Conservation (phyloP, 257 asterid genomes). For the Solanum rostratum region DNA sequence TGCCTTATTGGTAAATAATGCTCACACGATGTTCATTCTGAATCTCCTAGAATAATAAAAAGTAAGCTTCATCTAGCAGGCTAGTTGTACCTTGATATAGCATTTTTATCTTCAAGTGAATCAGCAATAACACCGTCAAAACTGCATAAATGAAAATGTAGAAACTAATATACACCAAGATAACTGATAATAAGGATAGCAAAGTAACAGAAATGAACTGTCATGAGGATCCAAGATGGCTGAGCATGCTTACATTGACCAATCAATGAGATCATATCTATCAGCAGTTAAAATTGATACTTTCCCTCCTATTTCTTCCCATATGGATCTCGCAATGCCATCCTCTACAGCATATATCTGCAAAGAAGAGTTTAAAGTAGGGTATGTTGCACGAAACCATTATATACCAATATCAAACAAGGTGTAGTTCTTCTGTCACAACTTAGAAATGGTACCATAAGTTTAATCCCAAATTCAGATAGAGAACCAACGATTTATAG, state of each 20-base stretch:
- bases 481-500: background rate
- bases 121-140: constrained; percentile 79
- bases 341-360: constrained; percentile 71
- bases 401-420: background rate
- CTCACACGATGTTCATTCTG: background rate
- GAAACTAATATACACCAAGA: background rate
- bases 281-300: constrained; percentile 69
- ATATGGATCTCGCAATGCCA: constrained; percentile 53
- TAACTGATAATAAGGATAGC: background rate
- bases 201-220: background rate
- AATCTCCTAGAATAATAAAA: background rate
- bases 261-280: constrained; percentile 66
- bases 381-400: background rate
- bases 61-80: background rate
- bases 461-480: background rate
- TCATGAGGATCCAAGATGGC: constrained; percentile 4
- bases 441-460: background rate
- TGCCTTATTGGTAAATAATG: background rate
- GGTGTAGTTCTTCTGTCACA: background rate
- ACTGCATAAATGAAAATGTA: constrained; percentile 40
- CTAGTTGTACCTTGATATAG: constrained; percentile 54
- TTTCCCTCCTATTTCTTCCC: constrained; percentile 78
- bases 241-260: constrained; percentile 70
- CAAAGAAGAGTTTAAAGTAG: constrained; percentile 10
- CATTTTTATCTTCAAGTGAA: constrained; percentile 76